These are phyloP conservation scores for Acacia pycnantha DNA, from an alignment of 331 rosid genomes.

Conservation along the genomic window DNA sequence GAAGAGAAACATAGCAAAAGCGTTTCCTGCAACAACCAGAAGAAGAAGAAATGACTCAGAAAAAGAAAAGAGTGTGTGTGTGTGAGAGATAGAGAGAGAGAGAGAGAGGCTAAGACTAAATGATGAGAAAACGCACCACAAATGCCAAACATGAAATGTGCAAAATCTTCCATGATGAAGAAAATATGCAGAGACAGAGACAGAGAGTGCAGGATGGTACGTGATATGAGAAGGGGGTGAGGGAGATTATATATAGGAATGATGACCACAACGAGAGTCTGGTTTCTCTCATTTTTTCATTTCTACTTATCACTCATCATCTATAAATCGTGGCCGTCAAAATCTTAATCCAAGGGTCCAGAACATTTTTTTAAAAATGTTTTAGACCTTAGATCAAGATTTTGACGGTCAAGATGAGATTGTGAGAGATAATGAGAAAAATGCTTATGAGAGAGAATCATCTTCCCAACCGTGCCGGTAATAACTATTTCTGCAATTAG, in stretches of 20 bases:
- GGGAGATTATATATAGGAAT: conserved; percentile 26
- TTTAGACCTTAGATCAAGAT: no score
- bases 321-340: no score
- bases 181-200: neutral
- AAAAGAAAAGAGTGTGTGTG: neutral
- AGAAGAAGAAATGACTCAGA: neutral
- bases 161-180: conserved; percentile 38
- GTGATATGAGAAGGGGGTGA: neutral
- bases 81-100: neutral
- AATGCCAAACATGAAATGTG: conserved; percentile 65
- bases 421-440: no score
- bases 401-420: no score
- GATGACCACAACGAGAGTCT: no score
- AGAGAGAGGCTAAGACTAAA: neutral
- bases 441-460: no score
- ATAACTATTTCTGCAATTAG: neutral
- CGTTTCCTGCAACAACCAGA: conserved; percentile 59
- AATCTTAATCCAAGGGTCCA: no score
- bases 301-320: no score
- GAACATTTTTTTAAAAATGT: no score
- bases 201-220: neutral
- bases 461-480: neutral
- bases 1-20: conserved; percentile 82
- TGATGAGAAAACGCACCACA: conserved; percentile 53
- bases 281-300: no score